Conservation (phyloP, 2,329 filamentous ascomycete genomes). For the Epicoccum nigrum region DNA sequence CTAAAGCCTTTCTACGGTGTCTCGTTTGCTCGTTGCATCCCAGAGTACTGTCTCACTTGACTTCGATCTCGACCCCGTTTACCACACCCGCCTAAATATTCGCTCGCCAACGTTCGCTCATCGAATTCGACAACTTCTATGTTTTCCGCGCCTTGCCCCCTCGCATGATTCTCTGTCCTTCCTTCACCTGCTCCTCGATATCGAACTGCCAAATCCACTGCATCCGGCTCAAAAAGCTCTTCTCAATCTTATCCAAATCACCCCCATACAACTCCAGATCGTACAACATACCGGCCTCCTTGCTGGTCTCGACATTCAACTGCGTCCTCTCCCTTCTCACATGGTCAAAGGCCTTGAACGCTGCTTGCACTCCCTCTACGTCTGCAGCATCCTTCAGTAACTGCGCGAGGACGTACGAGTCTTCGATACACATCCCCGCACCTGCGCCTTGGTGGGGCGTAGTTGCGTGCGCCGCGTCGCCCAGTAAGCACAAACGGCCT, state of each 20-base stretch:
- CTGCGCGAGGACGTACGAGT: constrained; percentile 49
- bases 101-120: no score
- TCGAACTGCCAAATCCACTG: constrained; percentile 52
- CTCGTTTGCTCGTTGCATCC: no score
- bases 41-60: no score
- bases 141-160: background rate
- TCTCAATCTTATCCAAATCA: constrained; percentile 47
- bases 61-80: no score
- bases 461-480: constrained; percentile 63
- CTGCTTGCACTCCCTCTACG: constrained; percentile 42
- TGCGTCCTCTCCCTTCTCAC: constrained; percentile 37
- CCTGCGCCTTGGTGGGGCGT: constrained; percentile 63
- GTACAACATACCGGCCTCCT: constrained; percentile 46
- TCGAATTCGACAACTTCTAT: no score
- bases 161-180: constrained; percentile 38
- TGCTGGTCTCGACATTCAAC: constrained; percentile 37
- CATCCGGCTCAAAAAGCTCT: constrained; percentile 41
- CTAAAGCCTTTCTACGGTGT: no score
- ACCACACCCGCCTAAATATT: no score
- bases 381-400: constrained; percentile 37
- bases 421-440: constrained; percentile 63
- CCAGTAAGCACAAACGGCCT: constrained; percentile 57
- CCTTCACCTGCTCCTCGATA: constrained; percentile 42
- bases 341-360: constrained; percentile 39
- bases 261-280: constrained; percentile 49